Evolutionary conservation across 805 yeast genomes (phyloP).

Genomic region (Candida multigemmis): DNA sequence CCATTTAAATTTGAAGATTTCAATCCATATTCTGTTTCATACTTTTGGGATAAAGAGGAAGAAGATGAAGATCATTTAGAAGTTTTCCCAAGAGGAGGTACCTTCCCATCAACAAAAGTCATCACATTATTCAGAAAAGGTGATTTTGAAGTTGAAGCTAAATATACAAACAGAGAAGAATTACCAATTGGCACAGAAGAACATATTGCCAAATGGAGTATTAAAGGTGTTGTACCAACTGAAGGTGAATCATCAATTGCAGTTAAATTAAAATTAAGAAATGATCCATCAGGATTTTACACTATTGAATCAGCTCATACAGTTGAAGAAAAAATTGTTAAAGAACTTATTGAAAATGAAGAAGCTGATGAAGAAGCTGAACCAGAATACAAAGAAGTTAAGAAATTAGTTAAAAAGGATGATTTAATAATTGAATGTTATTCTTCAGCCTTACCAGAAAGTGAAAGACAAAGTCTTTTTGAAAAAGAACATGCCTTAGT

Average conservation of each 20-base stretch:
- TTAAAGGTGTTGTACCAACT: constrained; percentile 75
- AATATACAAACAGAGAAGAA: constrained; percentile 65
- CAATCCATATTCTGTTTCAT: constrained; percentile 87
- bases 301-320: constrained; percentile 91
- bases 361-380: constrained; percentile 53
- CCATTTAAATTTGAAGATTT: constrained; percentile 97
- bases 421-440: constrained; percentile 55
- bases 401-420: constrained; percentile 88
- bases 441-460: constrained; percentile 55
- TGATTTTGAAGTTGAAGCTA: constrained; percentile 81
- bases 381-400: constrained; percentile 83
- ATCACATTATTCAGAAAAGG: constrained; percentile 88
- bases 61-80: constrained; percentile 90
- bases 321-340: constrained; percentile 80
- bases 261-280: constrained; percentile 89
- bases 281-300: constrained; percentile 94
- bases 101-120: constrained; percentile 91
- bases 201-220: constrained; percentile 73
- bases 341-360: constrained; percentile 71
- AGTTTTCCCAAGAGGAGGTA: constrained; percentile 92
- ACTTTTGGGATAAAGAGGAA: constrained; percentile 88
- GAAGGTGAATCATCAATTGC: constrained; percentile 74
- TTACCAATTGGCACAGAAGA: constrained; percentile 64
- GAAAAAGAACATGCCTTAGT: constrained; percentile 82
- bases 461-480: constrained; percentile 47